Evolutionary conservation across 73 alveolate species (phyloP).

Genomic region (Paraurostyla sp.): DNA sequence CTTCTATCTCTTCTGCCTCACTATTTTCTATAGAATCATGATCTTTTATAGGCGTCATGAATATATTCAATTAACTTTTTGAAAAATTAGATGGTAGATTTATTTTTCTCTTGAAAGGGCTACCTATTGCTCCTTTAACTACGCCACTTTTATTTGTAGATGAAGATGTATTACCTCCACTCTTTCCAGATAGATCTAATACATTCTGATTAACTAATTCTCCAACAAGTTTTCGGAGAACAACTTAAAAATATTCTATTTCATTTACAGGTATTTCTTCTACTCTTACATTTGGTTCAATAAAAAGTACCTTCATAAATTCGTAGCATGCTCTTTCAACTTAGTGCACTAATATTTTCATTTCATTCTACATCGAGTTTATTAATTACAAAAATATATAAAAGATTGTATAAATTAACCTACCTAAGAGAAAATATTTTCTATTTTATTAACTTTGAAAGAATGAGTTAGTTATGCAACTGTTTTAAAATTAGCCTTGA

Average conservation of each 20-base stretch:
- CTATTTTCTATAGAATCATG: too few species aligned
- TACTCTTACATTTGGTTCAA: neutral
- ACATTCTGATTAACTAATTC: neutral
- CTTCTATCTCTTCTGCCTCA: too few species aligned
- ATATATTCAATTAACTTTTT: too few species aligned
- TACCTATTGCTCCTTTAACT: too few species aligned
- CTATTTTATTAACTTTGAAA: neutral
- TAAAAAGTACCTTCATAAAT: neutral
- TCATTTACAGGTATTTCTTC: neutral
- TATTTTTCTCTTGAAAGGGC: too few species aligned
- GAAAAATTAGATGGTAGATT: too few species aligned
- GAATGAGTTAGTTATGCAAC: neutral
- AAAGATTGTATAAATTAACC: too few species aligned
- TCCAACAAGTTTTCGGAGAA: slow-evolving; percentile 1
- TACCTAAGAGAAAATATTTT: neutral
- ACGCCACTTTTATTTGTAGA: too few species aligned
- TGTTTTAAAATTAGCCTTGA: slow-evolving; percentile 7
- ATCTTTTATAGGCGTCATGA: too few species aligned
- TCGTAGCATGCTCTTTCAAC: slow-evolving; percentile 32
- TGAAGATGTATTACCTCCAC: neutral
- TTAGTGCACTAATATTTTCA: neutral
- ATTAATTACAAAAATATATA: neutral
- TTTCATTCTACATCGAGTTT: neutral
- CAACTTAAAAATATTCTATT: slow-evolving; percentile 6
- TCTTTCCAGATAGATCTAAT: neutral